These are phyloP conservation scores for Plasmodium gonderi DNA, from an alignment of 169 alveolate genomes.

Conservation along the genomic window DNA sequence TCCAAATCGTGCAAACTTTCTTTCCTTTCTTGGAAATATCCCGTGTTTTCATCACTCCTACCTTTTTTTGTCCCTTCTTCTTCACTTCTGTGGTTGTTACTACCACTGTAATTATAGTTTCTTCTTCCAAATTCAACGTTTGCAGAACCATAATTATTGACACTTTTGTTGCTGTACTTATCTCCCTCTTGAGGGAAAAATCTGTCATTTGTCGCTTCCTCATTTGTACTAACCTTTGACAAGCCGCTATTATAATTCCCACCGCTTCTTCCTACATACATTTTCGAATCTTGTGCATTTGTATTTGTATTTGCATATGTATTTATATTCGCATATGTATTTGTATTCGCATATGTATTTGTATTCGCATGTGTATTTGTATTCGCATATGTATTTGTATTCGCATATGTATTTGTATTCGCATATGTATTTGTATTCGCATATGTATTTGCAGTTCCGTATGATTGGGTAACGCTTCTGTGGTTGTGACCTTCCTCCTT, in stretches of 20 bases:
- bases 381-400: not conserved
- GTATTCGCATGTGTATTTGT: not conserved
- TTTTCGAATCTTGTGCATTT: not conserved
- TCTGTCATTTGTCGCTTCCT: constrained; percentile 3
- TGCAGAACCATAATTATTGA: not conserved
- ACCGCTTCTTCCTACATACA: not conserved
- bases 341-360: not conserved
- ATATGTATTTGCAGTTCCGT: too few species aligned
- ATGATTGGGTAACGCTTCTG: too few species aligned
- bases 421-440: too few species aligned
- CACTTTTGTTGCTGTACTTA: not conserved
- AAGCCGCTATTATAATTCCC: not conserved
- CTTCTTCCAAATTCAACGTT: not conserved
- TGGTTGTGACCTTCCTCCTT: not conserved
- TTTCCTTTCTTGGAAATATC: constrained; percentile 3
- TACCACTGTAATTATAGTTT: not conserved
- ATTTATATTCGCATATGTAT: not conserved
- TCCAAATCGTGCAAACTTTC: not conserved
- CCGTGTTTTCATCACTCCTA: constrained; percentile 9
- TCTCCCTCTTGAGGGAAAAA: not conserved
- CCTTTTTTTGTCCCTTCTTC: not conserved
- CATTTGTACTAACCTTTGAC: not conserved
- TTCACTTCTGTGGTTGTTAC: not conserved
- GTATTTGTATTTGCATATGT: not conserved
- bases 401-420: not conserved